A percentile compares a stretch with the other conserved stretches of the same genome.
phyloP scores from a whole-genome alignment of 768 basidiomycete genomes.

The Serendipita indica region DNA sequence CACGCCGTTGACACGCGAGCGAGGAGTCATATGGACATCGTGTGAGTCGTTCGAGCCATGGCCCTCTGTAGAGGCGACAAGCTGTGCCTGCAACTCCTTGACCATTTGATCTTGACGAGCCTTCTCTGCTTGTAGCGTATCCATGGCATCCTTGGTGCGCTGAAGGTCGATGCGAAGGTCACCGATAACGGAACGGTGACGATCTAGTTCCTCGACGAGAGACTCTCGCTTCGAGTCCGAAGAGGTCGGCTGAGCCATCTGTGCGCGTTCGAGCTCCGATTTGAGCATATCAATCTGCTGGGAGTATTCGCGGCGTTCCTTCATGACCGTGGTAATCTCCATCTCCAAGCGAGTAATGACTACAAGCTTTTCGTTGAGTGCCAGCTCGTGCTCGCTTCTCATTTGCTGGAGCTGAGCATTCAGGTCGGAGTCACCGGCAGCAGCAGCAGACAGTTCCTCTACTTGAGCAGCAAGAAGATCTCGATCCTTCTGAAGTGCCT shows the following conservation, averaged over 20 bases:
- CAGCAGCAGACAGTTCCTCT: slow-evolving; percentile 41
- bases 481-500: slow-evolving; percentile 26
- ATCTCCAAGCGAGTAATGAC: slow-evolving; percentile 35
- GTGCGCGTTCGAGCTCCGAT: slow-evolving; percentile 41
- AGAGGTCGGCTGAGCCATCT: slow-evolving; percentile 44
- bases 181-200: slow-evolving; percentile 56
- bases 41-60: slow-evolving; percentile 14
- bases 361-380: slow-evolving; percentile 36
- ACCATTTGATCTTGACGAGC: slow-evolving; percentile 48
- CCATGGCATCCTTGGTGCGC: slow-evolving; percentile 70
- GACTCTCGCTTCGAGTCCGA: slow-evolving; percentile 55
- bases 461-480: slow-evolving; percentile 28
- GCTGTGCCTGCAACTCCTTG: slow-evolving; percentile 65
- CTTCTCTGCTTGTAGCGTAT: slow-evolving; percentile 58
- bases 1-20: slow-evolving; percentile 37
- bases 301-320: slow-evolving; percentile 31
- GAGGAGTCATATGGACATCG: slow-evolving; percentile 14
- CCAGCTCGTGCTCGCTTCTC: slow-evolving; percentile 25
- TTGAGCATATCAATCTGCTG: slow-evolving; percentile 33
- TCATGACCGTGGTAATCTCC: slow-evolving; percentile 30
- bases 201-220: slow-evolving; percentile 58
- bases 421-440: slow-evolving; percentile 33
- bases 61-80: slow-evolving; percentile 12
- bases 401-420: slow-evolving; percentile 23
- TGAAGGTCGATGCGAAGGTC: slow-evolving; percentile 40